phyloP scores from a whole-genome alignment of 1,284 basidiomycete genomes.

The Paramarasmius palmivorus region DNA sequence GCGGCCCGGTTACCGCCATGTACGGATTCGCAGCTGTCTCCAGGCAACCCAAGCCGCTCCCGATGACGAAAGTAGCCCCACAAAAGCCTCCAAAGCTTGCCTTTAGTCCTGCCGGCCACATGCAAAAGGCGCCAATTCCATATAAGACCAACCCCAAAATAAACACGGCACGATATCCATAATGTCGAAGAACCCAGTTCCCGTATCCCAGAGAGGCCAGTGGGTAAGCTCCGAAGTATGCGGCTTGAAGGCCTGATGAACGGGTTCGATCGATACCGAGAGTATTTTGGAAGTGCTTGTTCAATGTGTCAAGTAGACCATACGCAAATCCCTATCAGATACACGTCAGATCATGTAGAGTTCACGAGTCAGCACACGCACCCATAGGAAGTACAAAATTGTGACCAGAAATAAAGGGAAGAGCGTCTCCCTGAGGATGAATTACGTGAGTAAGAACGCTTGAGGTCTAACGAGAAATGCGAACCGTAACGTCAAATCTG shows the following conservation, averaged over 20 bases:
- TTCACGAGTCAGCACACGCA: slow-evolving; percentile 10
- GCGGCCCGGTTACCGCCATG: slow-evolving; percentile 36
- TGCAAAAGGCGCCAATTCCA: slow-evolving; percentile 33
- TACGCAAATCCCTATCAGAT: slow-evolving; percentile 67
- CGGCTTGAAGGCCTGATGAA: slow-evolving; percentile 83
- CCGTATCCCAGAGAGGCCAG: slow-evolving; percentile 34
- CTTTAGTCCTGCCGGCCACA: slow-evolving; percentile 37
- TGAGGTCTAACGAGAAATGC: background rate
- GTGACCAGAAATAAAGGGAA: slow-evolving; percentile 35
- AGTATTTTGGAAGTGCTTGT: slow-evolving; percentile 77
- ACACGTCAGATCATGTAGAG: background rate
- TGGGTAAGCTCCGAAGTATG: slow-evolving; percentile 78
- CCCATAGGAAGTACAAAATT: slow-evolving; percentile 37
- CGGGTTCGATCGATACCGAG: slow-evolving; percentile 75
- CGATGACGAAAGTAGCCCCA: slow-evolving; percentile 36
- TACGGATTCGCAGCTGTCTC: slow-evolving; percentile 37
- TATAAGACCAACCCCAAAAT: slow-evolving; percentile 32
- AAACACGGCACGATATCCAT: slow-evolving; percentile 33
- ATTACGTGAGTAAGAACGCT: background rate
- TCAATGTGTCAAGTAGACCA: slow-evolving; percentile 83
- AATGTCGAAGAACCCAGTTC: slow-evolving; percentile 33
- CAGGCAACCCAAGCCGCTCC: slow-evolving; percentile 32
- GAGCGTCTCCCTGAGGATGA: slow-evolving; percentile 24
- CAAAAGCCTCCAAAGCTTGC: slow-evolving; percentile 36
- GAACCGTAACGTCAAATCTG: slow-evolving; percentile 26